Percentiles rank a stretch among this genome's conserved stretches.
These are phyloP conservation scores for Blastobotrys apis DNA, from an alignment of 1,139 yeast species.

Conservation along the genomic window DNA sequence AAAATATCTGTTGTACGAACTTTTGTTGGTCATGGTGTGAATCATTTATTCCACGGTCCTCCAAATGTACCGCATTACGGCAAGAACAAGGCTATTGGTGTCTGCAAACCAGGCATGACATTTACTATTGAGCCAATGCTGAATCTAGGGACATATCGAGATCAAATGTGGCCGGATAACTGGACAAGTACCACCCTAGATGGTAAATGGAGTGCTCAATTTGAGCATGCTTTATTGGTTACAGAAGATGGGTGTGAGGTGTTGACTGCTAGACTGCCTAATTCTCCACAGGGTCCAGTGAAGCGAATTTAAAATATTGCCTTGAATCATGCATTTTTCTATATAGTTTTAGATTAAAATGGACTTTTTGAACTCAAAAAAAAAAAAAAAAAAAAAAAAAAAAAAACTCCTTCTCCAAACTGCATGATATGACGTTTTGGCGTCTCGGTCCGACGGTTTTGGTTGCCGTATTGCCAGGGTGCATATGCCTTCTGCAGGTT, in stretches of 20 bases:
- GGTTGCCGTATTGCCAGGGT: too few species aligned
- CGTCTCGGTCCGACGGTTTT: too few species aligned
- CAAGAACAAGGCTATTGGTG: conserved; percentile 87
- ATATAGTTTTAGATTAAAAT: too few species aligned
- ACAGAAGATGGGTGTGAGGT: conserved; percentile 95
- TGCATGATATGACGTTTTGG: too few species aligned
- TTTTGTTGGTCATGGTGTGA: conserved; percentile 94
- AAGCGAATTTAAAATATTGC: conserved; percentile 50
- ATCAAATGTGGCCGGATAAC: conserved; percentile 92
- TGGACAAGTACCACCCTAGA: conserved; percentile 94
- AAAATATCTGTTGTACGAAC: conserved; percentile 83
- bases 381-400: too few species aligned
- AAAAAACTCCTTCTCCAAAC: too few species aligned
- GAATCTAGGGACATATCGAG: conserved; percentile 79
- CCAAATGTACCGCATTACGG: conserved; percentile 95
- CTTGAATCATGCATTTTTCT: too few species aligned
- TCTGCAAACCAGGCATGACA: conserved; percentile 93
- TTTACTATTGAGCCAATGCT: conserved; percentile 99
- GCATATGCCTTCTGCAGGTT: too few species aligned
- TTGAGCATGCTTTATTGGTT: conserved; percentile 84
- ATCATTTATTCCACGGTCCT: conserved; percentile 80
- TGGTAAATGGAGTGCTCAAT: conserved; percentile 88
- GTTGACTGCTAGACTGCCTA: conserved; percentile 71
- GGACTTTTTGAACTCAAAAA: too few species aligned
- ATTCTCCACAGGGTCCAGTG: conserved; percentile 86